Base-by-base conservation (phyloP, 192 early-diverging fungal genomes). In the Coemansia javaensis region DNA sequence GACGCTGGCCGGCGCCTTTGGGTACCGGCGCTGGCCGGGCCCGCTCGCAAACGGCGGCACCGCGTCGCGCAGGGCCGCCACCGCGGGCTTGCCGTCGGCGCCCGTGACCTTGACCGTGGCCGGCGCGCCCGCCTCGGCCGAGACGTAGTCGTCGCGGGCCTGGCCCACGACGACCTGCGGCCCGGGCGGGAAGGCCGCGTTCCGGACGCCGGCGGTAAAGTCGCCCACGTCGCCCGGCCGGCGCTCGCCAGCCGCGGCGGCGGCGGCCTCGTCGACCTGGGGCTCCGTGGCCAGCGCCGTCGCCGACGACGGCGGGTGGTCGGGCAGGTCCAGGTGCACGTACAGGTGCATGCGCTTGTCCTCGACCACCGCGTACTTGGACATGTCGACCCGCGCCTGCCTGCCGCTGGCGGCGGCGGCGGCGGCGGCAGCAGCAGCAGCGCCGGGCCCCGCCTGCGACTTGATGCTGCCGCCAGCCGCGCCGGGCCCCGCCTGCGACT, bases 271-370 rank as follows among this genome's bases (percentile, higher is more conserved):
- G 30, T 45, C 50, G 12, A 47, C 24, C 7, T 48, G 24, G 30
- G 50, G 52, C 10, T 52, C 52, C 15, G 39, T 16, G 11, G 47
- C 43, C 47, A 59, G 54, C 35, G 68, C 52, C 5, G 50, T 30
- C 28, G 61, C 68, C 15, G 68, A 64, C 22, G 60, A 52, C 2
- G 68, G 68, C 25, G 68, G 68, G 30, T 71, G 68, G 40, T 59
- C 60, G 4, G 68, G 61, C 14, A 63, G 47, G 20, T 64, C 56
- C 47, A 71, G 42, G 35, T 71, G 68, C 30, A 58, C 27, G 38
- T 71, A 71, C n/a, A 71, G 61, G 25, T 71, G 49, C 68, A 71
- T 71, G 32, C 68, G 68, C 60, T 64, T 71, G 35, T 71, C 68
- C 27, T 71, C 60, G 10, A 43, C 43, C 5, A 54, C 46, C 21